Conservation (phyloP, 2,329 filamentous ascomycete genomes). For the Sporothrix protearum region DNA sequence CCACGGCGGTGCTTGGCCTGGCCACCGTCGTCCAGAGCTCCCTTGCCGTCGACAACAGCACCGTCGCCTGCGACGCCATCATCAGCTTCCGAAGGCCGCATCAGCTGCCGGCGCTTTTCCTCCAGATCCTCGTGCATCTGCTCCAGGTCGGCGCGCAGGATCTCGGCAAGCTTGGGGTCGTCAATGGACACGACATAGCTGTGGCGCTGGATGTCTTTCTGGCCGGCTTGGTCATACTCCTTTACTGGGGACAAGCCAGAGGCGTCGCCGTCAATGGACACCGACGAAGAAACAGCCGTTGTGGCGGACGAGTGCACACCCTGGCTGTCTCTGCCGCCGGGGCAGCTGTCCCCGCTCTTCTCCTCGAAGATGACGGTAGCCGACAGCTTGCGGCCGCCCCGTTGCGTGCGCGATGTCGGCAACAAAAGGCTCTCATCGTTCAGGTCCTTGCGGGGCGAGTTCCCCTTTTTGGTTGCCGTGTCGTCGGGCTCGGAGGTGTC, state of each 20-base stretch:
- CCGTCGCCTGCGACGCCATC: not conserved
- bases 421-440: not conserved
- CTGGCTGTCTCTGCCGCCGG: not conserved
- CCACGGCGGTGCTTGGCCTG: not conserved
- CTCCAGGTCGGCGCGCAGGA: slow-evolving; percentile 35
- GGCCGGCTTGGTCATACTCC: not conserved
- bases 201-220: slow-evolving; percentile 20
- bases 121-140: slow-evolving; percentile 31
- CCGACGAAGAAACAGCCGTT: slow-evolving; percentile 22
- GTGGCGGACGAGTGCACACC: slow-evolving; percentile 12
- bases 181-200: slow-evolving; percentile 34
- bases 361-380: slow-evolving; percentile 29
- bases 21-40: not conserved
- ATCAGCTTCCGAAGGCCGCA: not conserved
- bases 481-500: not conserved
- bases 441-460: slow-evolving; percentile 6
- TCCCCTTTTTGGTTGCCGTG: not conserved
- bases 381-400: slow-evolving; percentile 24
- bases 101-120: slow-evolving; percentile 24
- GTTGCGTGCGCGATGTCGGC: slow-evolving; percentile 7
- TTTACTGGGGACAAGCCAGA: not conserved
- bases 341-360: not conserved
- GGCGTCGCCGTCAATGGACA: not conserved
- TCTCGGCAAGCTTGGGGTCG: slow-evolving; percentile 42
- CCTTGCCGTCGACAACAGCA: not conserved